Conservation (phyloP, 495 filamentous ascomycete species). For the Xylaria curta region DNA sequence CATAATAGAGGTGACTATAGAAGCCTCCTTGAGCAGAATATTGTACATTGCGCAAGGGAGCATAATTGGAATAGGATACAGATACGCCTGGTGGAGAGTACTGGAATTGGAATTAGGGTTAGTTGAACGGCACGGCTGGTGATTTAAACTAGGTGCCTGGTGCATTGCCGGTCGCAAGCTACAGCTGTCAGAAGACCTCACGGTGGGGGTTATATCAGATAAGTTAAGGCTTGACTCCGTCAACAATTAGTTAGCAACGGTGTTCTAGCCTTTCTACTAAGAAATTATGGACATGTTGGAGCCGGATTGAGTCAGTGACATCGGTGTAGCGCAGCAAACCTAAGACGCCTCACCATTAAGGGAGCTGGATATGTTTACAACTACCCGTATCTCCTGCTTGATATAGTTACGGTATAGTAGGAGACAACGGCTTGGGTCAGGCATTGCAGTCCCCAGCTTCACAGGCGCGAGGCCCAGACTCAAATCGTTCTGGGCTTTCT, state of each 20-base stretch:
- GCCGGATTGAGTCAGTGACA: background rate
- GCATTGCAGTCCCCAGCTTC: background rate
- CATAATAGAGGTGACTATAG: background rate
- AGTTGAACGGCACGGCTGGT: constrained; percentile 11
- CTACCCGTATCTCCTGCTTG: background rate
- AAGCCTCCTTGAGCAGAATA: background rate
- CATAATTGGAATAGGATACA: constrained; percentile 8
- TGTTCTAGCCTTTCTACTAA: constrained; percentile 9
- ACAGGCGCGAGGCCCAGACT: background rate
- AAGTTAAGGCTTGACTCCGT: constrained; percentile 10
- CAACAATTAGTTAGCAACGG: background rate
- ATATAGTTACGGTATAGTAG: background rate
- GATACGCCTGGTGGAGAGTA: background rate
- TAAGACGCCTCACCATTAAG: background rate
- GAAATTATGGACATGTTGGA: background rate
- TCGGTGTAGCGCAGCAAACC: background rate
- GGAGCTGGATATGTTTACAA: background rate
- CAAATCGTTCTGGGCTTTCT: background rate
- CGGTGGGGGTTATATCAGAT: constrained; percentile 21
- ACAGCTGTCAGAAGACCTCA: constrained; percentile 21
- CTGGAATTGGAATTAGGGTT: background rate
- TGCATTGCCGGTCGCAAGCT: constrained; percentile 21
- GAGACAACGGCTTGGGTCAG: background rate
- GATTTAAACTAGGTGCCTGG: constrained; percentile 6
- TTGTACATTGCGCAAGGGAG: background rate